phyloP scores from a whole-genome alignment of 495 filamentous ascomycete genomes.

The Talaromyces thailandensis region DNA sequence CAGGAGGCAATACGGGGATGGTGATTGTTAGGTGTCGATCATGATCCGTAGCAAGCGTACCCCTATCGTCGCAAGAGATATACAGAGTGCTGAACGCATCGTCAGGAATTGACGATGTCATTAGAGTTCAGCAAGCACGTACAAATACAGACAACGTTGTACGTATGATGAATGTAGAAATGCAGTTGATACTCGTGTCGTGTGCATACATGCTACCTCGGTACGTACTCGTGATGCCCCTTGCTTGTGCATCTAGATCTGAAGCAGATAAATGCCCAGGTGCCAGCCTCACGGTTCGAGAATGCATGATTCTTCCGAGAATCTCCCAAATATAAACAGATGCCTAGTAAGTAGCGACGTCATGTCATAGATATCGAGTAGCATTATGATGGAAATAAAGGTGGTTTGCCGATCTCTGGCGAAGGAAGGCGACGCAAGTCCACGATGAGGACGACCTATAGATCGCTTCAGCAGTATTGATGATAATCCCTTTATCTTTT shows the following conservation, averaged over 20 bases:
- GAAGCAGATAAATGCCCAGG: background rate
- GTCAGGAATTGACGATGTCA: background rate
- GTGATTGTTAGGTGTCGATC: background rate
- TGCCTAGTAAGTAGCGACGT: background rate
- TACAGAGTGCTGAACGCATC: background rate
- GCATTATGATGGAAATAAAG: background rate
- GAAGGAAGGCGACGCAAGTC: background rate
- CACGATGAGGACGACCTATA: background rate
- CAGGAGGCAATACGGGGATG: background rate
- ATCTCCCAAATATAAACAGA: background rate
- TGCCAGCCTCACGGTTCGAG: background rate
- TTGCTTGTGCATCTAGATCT: background rate
- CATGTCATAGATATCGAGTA: background rate
- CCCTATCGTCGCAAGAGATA: background rate
- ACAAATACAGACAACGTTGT: background rate
- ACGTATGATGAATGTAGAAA: background rate
- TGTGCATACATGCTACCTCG: background rate
- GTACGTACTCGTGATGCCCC: background rate
- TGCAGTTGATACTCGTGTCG: background rate
- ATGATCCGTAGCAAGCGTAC: background rate
- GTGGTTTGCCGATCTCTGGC: background rate
- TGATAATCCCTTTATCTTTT: no score
- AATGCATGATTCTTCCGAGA: background rate
- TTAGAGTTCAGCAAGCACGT: background rate
- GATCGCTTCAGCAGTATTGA: background rate